A percentile compares a stretch with the other conserved stretches of the same genome.
Evolutionary conservation across 176 grass and related monocot genomes (phyloP).

Genomic region (Aegilops tauschii): DNA sequence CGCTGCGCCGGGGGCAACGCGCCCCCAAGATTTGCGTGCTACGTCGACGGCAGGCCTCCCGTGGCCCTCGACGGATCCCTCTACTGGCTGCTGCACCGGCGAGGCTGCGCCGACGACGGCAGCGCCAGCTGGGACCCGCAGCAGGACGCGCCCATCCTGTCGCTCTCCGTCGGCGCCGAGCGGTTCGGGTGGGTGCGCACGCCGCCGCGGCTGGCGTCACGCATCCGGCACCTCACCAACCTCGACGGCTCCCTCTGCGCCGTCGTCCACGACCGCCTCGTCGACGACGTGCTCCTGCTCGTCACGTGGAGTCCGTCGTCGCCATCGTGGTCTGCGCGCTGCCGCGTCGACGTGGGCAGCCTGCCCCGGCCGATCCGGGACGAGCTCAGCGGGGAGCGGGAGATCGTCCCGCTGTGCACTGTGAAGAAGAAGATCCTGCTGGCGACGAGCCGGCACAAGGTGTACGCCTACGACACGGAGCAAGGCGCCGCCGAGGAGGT

Average conservation of each 20-base stretch:
- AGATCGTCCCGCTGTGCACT: neutral
- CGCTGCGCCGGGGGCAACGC: neutral
- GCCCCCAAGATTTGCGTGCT: neutral
- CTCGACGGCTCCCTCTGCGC: neutral
- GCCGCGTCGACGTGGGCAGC: neutral
- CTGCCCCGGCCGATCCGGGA: neutral
- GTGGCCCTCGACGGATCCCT: neutral
- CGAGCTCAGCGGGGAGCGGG: neutral
- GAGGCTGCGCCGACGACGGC: neutral
- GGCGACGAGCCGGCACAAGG: conserved; percentile 12
- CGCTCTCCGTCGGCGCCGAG: neutral
- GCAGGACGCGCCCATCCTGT: neutral
- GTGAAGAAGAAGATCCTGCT: neutral
- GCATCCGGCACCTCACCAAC: neutral
- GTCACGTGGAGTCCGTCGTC: neutral
- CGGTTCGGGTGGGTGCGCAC: neutral
- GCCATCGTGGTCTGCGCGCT: neutral
- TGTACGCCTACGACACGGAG: neutral
- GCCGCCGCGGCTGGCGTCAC: neutral
- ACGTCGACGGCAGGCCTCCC: neutral
- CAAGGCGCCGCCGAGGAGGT: neutral
- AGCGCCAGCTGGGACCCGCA: neutral
- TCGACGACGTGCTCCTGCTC: neutral
- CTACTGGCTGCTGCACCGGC: neutral
- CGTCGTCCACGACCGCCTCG: neutral